These are phyloP conservation scores for Candida buenavistaensis DNA, from an alignment of 1,139 yeast genomes.

Conservation along the genomic window DNA sequence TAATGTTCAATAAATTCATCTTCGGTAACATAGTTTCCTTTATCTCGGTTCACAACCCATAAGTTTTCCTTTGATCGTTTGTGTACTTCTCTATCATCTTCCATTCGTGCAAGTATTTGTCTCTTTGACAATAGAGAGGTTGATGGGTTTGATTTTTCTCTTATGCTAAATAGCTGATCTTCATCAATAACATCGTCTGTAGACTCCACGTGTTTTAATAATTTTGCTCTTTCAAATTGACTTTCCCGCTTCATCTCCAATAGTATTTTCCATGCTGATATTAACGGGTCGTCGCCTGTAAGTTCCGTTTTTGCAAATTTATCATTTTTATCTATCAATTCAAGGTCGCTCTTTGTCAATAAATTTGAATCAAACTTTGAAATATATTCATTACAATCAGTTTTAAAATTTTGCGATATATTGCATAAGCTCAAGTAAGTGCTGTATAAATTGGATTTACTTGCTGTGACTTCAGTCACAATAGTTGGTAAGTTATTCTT, in stretches of 20 bases:
- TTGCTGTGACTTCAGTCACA: conserved; percentile 51
- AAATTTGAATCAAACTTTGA: conserved; percentile 28
- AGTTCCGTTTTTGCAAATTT: conserved; percentile 30
- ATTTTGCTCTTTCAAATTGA: conserved; percentile 46
- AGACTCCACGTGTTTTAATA: conserved; percentile 29
- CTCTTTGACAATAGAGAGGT: conserved; percentile 37
- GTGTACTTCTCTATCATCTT: conserved; percentile 83
- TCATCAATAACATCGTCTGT: conserved; percentile 27
- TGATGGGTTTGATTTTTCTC: conserved; percentile 25
- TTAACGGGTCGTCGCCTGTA: conserved; percentile 32
- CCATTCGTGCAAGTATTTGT: conserved; percentile 74
- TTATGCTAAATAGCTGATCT: conserved; percentile 31
- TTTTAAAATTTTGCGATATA: conserved; percentile 38
- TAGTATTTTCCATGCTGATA: conserved; percentile 50
- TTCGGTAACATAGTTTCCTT: conserved; percentile 37
- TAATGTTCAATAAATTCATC: conserved; percentile 58
- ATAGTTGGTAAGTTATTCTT: conserved; percentile 45
- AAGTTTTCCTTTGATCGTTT: conserved; percentile 73
- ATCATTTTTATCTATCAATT: conserved; percentile 30
- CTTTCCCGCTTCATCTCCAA: conserved; percentile 50
- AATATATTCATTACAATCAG: conserved; percentile 26
- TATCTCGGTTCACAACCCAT: conserved; percentile 65
- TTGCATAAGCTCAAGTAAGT: conserved; percentile 39
- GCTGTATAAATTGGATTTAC: conserved; percentile 50
- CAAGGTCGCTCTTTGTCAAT: conserved; percentile 35